phyloP scores from a whole-genome alignment of 257 asterid species.

The Marsdenia floribunda region DNA sequence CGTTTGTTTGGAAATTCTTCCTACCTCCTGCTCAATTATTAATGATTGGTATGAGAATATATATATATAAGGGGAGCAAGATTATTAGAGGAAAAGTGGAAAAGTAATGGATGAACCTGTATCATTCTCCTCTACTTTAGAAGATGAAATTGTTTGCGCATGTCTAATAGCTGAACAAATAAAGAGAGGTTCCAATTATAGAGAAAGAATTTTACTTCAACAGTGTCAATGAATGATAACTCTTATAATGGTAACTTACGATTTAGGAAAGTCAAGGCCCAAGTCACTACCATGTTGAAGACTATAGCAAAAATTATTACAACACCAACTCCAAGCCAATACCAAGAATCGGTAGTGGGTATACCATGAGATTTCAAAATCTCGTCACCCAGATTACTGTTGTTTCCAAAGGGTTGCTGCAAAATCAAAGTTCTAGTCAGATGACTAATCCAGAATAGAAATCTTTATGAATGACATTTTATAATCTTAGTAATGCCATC shows the following conservation, averaged over 20 bases:
- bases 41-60: constrained; percentile 10
- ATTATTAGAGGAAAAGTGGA: constrained; percentile 8
- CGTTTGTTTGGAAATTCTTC: constrained; percentile 16
- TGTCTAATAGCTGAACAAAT: constrained; percentile 51
- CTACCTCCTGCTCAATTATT: constrained; percentile 36
- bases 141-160: constrained; percentile 53
- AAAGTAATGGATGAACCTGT: constrained; percentile 13
- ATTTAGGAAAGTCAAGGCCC: constrained; percentile 57
- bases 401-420: constrained; percentile 48
- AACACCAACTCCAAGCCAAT: constrained; percentile 76
- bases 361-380: constrained; percentile 60
- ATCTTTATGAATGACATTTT: not conserved
- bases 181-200: constrained; percentile 12
- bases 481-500: not conserved
- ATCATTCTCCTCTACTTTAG: constrained; percentile 38
- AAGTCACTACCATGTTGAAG: constrained; percentile 55
- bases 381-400: constrained; percentile 37
- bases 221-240: not conserved
- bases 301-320: constrained; percentile 56
- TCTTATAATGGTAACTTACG: constrained; percentile 41
- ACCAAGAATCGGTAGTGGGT: constrained; percentile 56
- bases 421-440: constrained; percentile 19
- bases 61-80: not conserved
- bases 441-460: not conserved
- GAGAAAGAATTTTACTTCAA: not conserved